Evolutionary conservation across 208 protist genomes (phyloP).

Genomic region (Trichomonas tenax): DNA sequence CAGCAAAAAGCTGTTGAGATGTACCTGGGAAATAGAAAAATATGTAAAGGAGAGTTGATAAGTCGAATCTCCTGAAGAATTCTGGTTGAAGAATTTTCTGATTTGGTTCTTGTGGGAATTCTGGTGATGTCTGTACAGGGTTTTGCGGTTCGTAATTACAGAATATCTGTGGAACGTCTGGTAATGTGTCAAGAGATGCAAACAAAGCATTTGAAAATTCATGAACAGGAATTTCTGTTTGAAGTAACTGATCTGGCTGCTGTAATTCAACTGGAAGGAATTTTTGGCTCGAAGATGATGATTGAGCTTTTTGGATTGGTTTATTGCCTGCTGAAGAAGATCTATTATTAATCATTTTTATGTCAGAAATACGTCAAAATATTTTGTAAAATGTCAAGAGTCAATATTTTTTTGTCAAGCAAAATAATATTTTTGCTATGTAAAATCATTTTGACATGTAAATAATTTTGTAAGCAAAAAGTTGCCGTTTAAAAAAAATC

Average conservation of each 20-base stretch:
- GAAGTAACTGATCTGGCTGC: background rate
- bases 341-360: too few relatives aligned
- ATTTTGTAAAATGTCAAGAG: too few relatives aligned
- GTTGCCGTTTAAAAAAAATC: too few relatives aligned
- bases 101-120: background rate
- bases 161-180: background rate
- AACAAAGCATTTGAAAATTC: background rate
- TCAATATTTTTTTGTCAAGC: too few relatives aligned
- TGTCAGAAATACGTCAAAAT: too few relatives aligned
- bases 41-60: background rate
- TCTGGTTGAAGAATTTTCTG: background rate
- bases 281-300: too few relatives aligned
- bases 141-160: background rate
- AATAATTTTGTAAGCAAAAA: too few relatives aligned
- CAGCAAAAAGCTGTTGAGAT: background rate
- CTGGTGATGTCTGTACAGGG: background rate
- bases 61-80: background rate
- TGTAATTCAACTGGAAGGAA: background rate
- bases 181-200: background rate
- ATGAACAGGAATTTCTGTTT: background rate
- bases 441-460: too few relatives aligned
- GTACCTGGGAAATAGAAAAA: slow-evolving; percentile 6
- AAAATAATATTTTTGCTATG: too few relatives aligned
- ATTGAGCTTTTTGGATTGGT: too few relatives aligned
- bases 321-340: too few relatives aligned